phyloP scores from a whole-genome alignment of 2,329 filamentous ascomycete species.

The Ophiosphaerella narmari region DNA sequence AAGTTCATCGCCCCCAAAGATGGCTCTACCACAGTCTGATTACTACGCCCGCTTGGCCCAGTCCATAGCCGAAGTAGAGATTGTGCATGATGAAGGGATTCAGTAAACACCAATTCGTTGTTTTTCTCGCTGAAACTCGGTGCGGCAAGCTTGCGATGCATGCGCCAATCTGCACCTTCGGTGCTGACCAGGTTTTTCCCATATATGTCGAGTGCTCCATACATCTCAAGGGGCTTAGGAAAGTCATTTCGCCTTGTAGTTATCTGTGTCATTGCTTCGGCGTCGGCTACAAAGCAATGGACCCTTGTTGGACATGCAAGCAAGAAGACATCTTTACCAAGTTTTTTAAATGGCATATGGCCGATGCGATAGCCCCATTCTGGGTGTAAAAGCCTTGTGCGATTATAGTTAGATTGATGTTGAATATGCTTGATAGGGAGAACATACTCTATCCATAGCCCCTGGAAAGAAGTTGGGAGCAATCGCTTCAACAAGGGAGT shows the following conservation, averaged over 20 bases:
- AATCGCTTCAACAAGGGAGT: slow-evolving; percentile 60
- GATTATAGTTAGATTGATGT: slow-evolving; percentile 4
- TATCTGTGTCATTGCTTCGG: slow-evolving; percentile 69
- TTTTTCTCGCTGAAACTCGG: slow-evolving; percentile 79
- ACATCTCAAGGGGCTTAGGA: slow-evolving; percentile 67
- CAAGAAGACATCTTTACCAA: slow-evolving; percentile 66
- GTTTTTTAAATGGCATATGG: slow-evolving; percentile 61
- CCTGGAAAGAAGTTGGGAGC: slow-evolving; percentile 58
- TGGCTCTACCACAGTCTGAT: slow-evolving; percentile 58
- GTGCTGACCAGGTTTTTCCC: slow-evolving; percentile 73
- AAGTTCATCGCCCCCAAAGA: slow-evolving; percentile 70
- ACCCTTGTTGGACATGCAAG: slow-evolving; percentile 63
- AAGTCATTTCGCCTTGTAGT: slow-evolving; percentile 70
- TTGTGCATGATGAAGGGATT: slow-evolving; percentile 65
- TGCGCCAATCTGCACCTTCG: slow-evolving; percentile 71
- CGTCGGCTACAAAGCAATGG: slow-evolving; percentile 63
- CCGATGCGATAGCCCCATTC: slow-evolving; percentile 65
- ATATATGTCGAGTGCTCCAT: slow-evolving; percentile 66
- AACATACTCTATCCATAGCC: slow-evolving; percentile 64
- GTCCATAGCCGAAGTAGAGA: slow-evolving; percentile 40
- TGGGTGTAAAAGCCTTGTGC: slow-evolving; percentile 57
- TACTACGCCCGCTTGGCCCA: slow-evolving; percentile 26
- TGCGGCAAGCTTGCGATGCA: slow-evolving; percentile 73
- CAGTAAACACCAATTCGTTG: slow-evolving; percentile 67
- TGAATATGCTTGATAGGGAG: background rate